These are phyloP conservation scores for Thecaphora thlaspeos DNA, from an alignment of 1,284 basidiomycete genomes.

Conservation along the genomic window DNA sequence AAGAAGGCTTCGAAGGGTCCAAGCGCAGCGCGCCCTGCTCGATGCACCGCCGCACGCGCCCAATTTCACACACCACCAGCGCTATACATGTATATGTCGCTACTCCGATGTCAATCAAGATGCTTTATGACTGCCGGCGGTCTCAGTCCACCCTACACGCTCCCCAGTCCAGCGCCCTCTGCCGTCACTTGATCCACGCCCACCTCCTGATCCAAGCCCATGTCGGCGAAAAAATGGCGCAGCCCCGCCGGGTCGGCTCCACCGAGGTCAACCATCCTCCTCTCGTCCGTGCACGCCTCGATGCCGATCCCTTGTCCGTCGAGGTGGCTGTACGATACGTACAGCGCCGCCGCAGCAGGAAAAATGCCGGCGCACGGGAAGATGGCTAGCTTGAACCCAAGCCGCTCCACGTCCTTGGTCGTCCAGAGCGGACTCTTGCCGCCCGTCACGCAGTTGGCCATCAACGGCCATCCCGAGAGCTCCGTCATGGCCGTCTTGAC, in stretches of 20 bases:
- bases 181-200: constrained; percentile 21
- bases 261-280: constrained; percentile 13
- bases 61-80: too few species aligned
- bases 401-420: constrained; percentile 4
- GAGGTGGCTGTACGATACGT: constrained; percentile 22
- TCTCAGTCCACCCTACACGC: too few species aligned
- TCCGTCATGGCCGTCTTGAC: constrained; percentile 68
- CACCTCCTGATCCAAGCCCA: constrained; percentile 34
- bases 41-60: too few species aligned
- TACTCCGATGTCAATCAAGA: too few species aligned
- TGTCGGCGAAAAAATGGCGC: constrained; percentile 31
- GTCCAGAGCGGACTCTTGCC: constrained; percentile 31
- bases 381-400: constrained; percentile 36
- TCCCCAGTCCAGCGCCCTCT: constrained; percentile 12
- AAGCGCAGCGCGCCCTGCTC: too few species aligned
- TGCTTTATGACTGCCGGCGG: too few species aligned
- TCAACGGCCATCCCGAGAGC: constrained; percentile 58
- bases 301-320: constrained; percentile 56
- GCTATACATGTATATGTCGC: too few species aligned
- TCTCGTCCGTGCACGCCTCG: constrained; percentile 9
- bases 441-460: constrained; percentile 33
- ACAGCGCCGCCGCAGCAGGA: constrained; percentile 15
- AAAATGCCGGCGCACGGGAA: constrained; percentile 37
- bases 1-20: too few species aligned
- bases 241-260: constrained; percentile 21